Conservation (phyloP, 768 basidiomycete genomes). For the Amanita rubescens region DNA sequence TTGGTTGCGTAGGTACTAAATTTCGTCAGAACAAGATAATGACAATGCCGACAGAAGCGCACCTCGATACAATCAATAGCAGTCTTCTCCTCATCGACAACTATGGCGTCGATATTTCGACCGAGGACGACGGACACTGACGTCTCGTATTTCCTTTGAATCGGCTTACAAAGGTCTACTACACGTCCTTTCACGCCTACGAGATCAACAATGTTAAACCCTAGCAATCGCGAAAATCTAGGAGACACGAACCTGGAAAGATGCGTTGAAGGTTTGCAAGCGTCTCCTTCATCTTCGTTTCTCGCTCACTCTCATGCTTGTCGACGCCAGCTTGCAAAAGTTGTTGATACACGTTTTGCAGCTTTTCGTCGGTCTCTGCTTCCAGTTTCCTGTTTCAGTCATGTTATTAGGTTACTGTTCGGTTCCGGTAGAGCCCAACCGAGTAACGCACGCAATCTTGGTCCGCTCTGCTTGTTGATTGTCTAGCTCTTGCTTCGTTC, state of each 20-base stretch:
- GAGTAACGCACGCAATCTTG: conserved; percentile 57
- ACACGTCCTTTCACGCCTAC: conserved; percentile 93
- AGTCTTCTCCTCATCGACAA: conserved; percentile 95
- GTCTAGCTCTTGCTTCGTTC: conserved; percentile 70
- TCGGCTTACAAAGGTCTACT: conserved; percentile 92
- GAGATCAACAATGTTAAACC: background rate
- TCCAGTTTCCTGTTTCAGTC: conserved; percentile 65
- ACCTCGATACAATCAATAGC: conserved; percentile 98
- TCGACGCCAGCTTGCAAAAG: conserved; percentile 89
- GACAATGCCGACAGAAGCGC: conserved; percentile 6
- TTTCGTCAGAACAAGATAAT: background rate
- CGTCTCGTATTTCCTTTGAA: conserved; percentile 83
- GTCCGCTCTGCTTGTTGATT: conserved; percentile 80
- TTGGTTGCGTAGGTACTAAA: conserved; percentile 88
- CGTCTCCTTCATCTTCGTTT: conserved; percentile 79
- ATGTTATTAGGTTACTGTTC: background rate
- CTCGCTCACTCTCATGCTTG: conserved; percentile 78
- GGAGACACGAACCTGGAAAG: conserved; percentile 63
- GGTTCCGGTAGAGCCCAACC: background rate
- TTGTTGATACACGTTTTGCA: conserved; percentile 73
- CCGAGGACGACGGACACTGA: conserved; percentile 91
- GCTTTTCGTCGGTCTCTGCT: conserved; percentile 86
- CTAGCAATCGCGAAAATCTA: background rate
- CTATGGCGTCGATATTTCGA: conserved; percentile 89
- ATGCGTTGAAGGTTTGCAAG: conserved; percentile 77